These are phyloP conservation scores for Mayamaea pseudoterrestris DNA, from an alignment of 108 stramenopile genomes.

Conservation along the genomic window DNA sequence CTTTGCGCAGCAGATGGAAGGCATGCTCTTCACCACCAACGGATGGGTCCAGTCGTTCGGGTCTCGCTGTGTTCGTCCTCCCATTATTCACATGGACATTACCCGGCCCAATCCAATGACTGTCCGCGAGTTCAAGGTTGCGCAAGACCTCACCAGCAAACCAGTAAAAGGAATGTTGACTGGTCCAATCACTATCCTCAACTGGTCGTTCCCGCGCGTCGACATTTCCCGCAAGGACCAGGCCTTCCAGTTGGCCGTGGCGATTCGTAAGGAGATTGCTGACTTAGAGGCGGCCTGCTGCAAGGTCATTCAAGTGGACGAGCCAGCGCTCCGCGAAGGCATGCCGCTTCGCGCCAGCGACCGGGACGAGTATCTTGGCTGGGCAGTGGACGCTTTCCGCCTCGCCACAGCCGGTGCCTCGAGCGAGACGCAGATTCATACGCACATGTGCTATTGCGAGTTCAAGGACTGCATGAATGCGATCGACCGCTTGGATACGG, in stretches of 20 bases:
- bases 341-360: constrained; percentile 36
- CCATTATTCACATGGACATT: constrained; percentile 45
- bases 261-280: constrained; percentile 42
- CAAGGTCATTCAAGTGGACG: constrained; percentile 58
- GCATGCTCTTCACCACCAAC: constrained; percentile 38
- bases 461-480: constrained; percentile 63
- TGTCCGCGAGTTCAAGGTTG: constrained; percentile 46
- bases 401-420: constrained; percentile 36
- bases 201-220: constrained; percentile 68
- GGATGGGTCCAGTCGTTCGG: constrained; percentile 76
- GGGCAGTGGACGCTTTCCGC: constrained; percentile 60
- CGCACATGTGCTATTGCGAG: constrained; percentile 80
- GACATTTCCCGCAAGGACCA: constrained; percentile 49
- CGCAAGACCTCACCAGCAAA: constrained; percentile 40
- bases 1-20: constrained; percentile 54
- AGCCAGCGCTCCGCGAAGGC: constrained; percentile 59
- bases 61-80: constrained; percentile 53
- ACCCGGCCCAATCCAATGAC: constrained; percentile 47
- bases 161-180: constrained; percentile 74
- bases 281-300: constrained; percentile 55
- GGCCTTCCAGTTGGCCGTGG: constrained; percentile 51
- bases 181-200: constrained; percentile 65
- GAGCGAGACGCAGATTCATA: constrained; percentile 55
- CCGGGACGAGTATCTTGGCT: constrained; percentile 32
- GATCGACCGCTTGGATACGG: constrained; percentile 53